These are phyloP conservation scores for Mortierella polycephala DNA, from an alignment of 371 early-diverging fungal species.

Conservation along the genomic window DNA sequence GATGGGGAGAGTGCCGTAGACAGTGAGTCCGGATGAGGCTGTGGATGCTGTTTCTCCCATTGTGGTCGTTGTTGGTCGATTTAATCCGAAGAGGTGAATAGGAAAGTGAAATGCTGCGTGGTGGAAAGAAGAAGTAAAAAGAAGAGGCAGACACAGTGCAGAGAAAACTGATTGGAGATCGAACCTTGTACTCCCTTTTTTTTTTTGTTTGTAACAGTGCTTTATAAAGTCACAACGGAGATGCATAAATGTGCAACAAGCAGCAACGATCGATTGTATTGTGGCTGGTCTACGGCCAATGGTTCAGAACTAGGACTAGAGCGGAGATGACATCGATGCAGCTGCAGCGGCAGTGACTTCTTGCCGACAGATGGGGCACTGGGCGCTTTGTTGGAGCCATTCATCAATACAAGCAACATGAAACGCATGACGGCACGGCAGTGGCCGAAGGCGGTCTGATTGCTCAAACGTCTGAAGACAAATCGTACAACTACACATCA, in stretches of 20 bases:
- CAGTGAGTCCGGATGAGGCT: background rate
- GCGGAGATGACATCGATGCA: background rate
- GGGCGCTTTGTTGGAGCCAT: constrained; percentile 15
- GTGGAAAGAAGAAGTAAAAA: too few species aligned
- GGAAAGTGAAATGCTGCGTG: too few species aligned
- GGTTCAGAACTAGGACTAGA: too few species aligned
- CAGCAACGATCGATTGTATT: too few species aligned
- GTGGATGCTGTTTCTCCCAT: background rate
- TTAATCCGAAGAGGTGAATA: too few species aligned
- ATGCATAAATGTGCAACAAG: too few species aligned
- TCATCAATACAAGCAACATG: constrained; percentile 28
- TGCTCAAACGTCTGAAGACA: constrained; percentile 20
- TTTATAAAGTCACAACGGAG: too few species aligned
- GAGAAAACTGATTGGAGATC: too few species aligned
- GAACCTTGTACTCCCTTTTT: too few species aligned
- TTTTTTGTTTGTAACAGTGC: too few species aligned
- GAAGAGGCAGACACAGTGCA: too few species aligned
- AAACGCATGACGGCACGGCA: constrained; percentile 30
- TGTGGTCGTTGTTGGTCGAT: background rate
- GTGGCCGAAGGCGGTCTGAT: constrained; percentile 16
- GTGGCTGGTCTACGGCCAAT: too few species aligned
- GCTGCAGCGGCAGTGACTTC: constrained; percentile 13
- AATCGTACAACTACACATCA: constrained; percentile 19
- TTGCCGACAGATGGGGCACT: constrained; percentile 33
- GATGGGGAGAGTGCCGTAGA: constrained; percentile 19